These are phyloP conservation scores for Trametes sanguinea DNA, from an alignment of 768 basidiomycete species.

Conservation along the genomic window DNA sequence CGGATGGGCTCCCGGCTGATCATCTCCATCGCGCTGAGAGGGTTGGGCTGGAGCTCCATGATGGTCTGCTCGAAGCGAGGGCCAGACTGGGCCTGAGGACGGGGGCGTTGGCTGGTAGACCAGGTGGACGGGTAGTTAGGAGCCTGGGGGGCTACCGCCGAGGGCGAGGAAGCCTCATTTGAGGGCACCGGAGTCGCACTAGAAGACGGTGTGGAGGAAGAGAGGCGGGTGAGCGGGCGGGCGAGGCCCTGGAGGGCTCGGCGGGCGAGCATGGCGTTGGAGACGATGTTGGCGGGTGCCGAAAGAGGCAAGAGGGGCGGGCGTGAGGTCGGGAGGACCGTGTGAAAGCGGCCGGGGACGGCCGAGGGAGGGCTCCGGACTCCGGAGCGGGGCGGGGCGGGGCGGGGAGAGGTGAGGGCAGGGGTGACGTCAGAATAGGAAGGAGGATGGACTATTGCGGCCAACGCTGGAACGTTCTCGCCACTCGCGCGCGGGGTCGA, in stretches of 20 bases:
- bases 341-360: constrained; percentile 19
- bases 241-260: constrained; percentile 29
- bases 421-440: constrained; percentile 19
- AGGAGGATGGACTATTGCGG: constrained; percentile 7
- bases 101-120: constrained; percentile 80
- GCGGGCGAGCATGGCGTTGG: constrained; percentile 32
- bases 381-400: neutral
- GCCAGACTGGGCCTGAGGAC: constrained; percentile 57
- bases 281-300: constrained; percentile 11
- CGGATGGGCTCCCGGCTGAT: constrained; percentile 84
- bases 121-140: constrained; percentile 84
- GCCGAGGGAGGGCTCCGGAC: neutral
- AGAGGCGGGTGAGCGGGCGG: constrained; percentile 33
- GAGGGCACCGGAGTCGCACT: constrained; percentile 25
- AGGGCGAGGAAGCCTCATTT: constrained; percentile 26
- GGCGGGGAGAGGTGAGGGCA: constrained; percentile 2
- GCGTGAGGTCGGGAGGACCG: constrained; percentile 12
- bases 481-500: constrained; percentile 4
- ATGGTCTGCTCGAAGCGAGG: constrained; percentile 93
- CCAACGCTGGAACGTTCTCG: constrained; percentile 22
- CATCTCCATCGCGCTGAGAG: constrained; percentile 89
- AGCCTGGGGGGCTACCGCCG: constrained; percentile 59
- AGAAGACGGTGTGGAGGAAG: constrained; percentile 27
- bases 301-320: constrained; percentile 12
- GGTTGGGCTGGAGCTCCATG: constrained; percentile 85